A percentile compares a stretch with the other conserved stretches of the same genome.
Conservation (phyloP, 164 flowering plant genomes). For the Chloranthus sessilifolius region DNA sequence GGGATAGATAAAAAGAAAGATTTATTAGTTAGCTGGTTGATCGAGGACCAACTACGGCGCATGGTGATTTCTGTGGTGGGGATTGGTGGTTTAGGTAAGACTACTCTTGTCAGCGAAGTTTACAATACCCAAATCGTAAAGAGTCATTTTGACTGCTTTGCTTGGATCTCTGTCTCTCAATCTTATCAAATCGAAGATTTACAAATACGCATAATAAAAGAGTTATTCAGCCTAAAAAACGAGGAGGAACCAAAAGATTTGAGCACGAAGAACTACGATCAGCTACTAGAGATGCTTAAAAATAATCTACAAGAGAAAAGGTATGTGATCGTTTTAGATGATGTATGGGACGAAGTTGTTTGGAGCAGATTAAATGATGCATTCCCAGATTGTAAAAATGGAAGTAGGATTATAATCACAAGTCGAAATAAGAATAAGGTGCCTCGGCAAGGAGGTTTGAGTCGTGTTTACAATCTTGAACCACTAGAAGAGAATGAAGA, state of each 20-base stretch:
- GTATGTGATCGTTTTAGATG: constrained; percentile 2
- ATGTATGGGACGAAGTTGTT: background rate
- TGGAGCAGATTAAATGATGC: background rate
- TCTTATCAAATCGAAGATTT: background rate
- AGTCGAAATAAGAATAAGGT: background rate
- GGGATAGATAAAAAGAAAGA: too few species aligned
- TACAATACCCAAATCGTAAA: background rate
- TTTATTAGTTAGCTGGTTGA: too few species aligned
- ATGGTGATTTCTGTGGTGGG: background rate
- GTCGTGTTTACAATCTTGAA: background rate
- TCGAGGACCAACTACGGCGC: too few species aligned
- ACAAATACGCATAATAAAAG: background rate
- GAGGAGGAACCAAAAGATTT: background rate
- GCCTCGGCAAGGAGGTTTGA: background rate
- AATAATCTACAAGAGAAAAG: background rate
- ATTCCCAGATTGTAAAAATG: background rate
- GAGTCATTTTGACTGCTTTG: background rate
- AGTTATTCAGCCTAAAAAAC: background rate
- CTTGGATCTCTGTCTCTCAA: background rate
- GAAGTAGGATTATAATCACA: background rate
- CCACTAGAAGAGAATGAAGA: background rate
- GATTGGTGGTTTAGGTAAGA: background rate
- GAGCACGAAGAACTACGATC: background rate
- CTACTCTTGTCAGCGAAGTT: too few species aligned
- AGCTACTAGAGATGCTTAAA: background rate